Percentiles rank a stretch among this genome's conserved stretches.
Evolutionary conservation across 2,329 filamentous ascomycete genomes (phyloP).

Genomic region (Apiospora malaysiana): DNA sequence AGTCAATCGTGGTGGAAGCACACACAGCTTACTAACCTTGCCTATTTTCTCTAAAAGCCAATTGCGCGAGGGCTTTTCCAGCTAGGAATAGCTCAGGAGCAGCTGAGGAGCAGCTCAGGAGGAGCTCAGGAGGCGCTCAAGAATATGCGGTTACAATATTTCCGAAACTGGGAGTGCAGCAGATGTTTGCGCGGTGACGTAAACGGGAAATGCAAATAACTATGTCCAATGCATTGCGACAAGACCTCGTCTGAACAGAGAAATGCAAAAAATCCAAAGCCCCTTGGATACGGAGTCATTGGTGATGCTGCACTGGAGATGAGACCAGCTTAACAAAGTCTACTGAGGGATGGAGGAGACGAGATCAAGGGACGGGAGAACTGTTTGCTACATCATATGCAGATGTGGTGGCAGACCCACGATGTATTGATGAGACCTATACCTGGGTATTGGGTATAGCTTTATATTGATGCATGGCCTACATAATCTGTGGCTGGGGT

Average conservation of each 20-base stretch:
- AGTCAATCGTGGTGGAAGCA: not conserved
- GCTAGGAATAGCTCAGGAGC: not conserved
- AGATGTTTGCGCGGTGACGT: not conserved
- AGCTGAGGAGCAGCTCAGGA: too few relatives aligned
- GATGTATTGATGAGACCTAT: not conserved
- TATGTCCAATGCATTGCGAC: not conserved
- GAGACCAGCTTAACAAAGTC: slow-evolving; percentile 14
- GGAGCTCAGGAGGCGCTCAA: too few relatives aligned
- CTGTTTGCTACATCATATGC: not conserved
- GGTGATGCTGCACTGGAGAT: slow-evolving; percentile 8
- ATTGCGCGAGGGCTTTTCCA: not conserved
- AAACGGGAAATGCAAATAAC: too few relatives aligned
- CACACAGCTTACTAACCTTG: not conserved
- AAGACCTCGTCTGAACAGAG: not conserved
- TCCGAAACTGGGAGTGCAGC: not conserved
- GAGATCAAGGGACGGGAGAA: not conserved
- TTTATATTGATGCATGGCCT: not conserved
- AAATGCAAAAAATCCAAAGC: not conserved
- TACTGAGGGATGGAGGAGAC: not conserved
- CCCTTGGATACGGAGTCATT: not conserved
- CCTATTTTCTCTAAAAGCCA: not conserved
- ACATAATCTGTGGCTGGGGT: not conserved
- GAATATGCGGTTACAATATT: too few relatives aligned
- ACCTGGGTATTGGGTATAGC: too few relatives aligned
- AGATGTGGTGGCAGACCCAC: not conserved